These are phyloP conservation scores for Castanea crenata DNA, from an alignment of 306 rosid genomes.

Conservation along the genomic window DNA sequence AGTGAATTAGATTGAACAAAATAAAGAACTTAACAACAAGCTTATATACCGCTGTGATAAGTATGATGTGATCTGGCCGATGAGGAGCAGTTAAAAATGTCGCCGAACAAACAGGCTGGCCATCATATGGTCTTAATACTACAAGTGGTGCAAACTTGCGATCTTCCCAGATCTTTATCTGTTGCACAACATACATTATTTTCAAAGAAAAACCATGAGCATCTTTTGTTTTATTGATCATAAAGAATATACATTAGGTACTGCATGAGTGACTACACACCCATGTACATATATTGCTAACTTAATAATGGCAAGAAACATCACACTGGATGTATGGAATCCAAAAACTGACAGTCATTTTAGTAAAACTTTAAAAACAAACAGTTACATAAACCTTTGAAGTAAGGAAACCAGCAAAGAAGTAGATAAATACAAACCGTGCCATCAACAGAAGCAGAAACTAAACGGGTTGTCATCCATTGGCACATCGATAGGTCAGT, in stretches of 20 bases:
- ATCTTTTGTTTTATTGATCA: background rate
- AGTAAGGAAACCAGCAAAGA: background rate
- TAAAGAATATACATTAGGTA: background rate
- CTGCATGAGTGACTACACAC: background rate
- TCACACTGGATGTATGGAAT: background rate
- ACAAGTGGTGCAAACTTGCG: constrained; percentile 78
- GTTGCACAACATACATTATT: constrained; percentile 24
- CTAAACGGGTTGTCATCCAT: constrained; percentile 97
- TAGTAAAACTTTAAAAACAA: background rate
- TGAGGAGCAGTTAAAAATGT: constrained; percentile 81
- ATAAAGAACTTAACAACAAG: background rate
- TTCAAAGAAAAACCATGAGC: constrained; percentile 1
- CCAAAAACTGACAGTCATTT: background rate
- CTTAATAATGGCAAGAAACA: background rate
- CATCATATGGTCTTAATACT: constrained; percentile 81
- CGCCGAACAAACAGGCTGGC: constrained; percentile 86
- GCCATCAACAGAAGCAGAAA: constrained; percentile 96
- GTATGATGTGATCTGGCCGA: constrained; percentile 88
- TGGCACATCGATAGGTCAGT: constrained; percentile 98
- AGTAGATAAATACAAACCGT: constrained; percentile 54
- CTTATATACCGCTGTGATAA: constrained; percentile 78
- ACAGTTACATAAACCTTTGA: background rate
- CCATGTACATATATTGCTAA: background rate
- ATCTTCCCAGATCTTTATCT: constrained; percentile 96
- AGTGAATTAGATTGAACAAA: background rate